These are phyloP conservation scores for Beauveria caledonica DNA, from an alignment of 2,329 filamentous ascomycete genomes.

Conservation along the genomic window DNA sequence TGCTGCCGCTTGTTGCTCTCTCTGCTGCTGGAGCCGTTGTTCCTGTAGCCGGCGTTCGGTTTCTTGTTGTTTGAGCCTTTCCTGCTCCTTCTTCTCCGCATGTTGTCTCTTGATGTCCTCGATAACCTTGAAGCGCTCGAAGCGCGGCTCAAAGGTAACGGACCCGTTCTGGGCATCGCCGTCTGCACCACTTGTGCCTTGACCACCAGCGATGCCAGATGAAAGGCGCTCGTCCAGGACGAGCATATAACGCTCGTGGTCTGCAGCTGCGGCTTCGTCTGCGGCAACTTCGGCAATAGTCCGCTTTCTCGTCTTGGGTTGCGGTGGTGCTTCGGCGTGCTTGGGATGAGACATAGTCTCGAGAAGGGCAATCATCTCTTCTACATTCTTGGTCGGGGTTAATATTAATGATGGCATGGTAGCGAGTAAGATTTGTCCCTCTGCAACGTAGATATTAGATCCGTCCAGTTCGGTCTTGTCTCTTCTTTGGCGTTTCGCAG, in stretches of 20 bases:
- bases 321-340: constrained; percentile 66
- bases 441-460: constrained; percentile 63
- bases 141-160: constrained; percentile 73
- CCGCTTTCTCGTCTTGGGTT: constrained; percentile 83
- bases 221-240: constrained; percentile 77
- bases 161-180: constrained; percentile 64
- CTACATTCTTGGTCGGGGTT: constrained; percentile 61
- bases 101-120: constrained; percentile 75
- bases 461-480: constrained; percentile 70
- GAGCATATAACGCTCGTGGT: constrained; percentile 87
- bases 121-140: constrained; percentile 86
- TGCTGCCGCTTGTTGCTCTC: constrained; percentile 37
- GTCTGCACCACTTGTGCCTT: constrained; percentile 51
- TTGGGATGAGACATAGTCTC: constrained; percentile 67
- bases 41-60: constrained; percentile 45
- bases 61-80: constrained; percentile 60
- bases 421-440: constrained; percentile 65
- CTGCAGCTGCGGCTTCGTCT: constrained; percentile 84
- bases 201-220: constrained; percentile 47
- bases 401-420: constrained; percentile 70
- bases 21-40: constrained; percentile 38
- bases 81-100: constrained; percentile 66
- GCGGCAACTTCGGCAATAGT: constrained; percentile 92
- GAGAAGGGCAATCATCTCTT: constrained; percentile 64
- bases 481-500: constrained; percentile 60